Base-by-base conservation (phyloP, 257 asterid genomes). In the Orobanche coerulescens region DNA sequence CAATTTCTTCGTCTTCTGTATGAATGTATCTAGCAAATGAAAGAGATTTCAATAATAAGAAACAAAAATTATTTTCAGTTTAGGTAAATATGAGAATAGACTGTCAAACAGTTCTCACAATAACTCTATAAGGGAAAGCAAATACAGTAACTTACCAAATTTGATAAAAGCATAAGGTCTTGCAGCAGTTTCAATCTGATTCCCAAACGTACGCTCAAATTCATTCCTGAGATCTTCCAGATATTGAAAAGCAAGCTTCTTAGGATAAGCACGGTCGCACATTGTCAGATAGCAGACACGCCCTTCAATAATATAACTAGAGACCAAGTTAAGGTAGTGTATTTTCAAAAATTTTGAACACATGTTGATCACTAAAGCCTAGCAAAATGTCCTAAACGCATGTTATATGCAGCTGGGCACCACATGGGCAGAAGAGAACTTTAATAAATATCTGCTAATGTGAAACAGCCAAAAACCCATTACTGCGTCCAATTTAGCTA, bases 101-200 rank as follows among this genome's bases (percentile, higher is more conserved):
- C 4, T 11, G 6, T 1, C 42, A 36, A 6, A 11, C 13, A 36
- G 42, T 36, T 36, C 12, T 36, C 6, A 36, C 9, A 7, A 14
- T 5, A 12, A 5, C 5, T 4, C 56, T 28, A 51, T 1, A 49
- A 58, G 33, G 57, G 53, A 67, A 65, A 48, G 60, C 30, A 53
- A 40, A 50, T 36, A 36, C 11, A 36, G 58, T 33, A 40, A 59
- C 77, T 70, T 66, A 88, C 98, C 96, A 74, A 91, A 91, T 74
- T 91, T 88, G 73, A 91, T 91, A 69, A 91, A 91, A 49, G 96
- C 96, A 76, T 91, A 91, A 14, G 98, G 98, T 70, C 98, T 88
- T 56, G 94, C 98, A 67, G 96, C 98, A 61, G 98, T 91, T 81
- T 91, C 98, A 36, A 77, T 84, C 83, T 88, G 96, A 75, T 76